Evolutionary conservation across 768 basidiomycete genomes (phyloP), one percentile per base, ranked within the genome.

Genomic region (Naganishia friedmannii): DNA sequence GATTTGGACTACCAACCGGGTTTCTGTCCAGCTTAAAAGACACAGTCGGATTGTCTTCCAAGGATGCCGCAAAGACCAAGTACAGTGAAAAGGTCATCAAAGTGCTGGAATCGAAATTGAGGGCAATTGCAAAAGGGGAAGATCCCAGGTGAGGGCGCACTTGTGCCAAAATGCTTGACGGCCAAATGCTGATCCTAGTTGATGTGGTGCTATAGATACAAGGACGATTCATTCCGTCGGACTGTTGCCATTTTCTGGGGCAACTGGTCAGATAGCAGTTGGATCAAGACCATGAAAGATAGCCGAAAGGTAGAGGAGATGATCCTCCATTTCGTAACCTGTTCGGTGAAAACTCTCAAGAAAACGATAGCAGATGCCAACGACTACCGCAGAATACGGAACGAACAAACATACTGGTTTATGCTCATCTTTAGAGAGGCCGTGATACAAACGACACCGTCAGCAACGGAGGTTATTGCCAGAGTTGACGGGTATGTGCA

Each of bases 281-380:
- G 96, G 84, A 88, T 90, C 69, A 86, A 87, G 42, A 90, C 93
- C 75, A 90, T 97, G 87, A 92, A 92, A 81, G 94, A 97, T 80
- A 94, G 92, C 79, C 86, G 96, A 55, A 96, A 95, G 83, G 91
- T 97, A 46, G 96, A 99, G 82, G 93, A 97, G 73, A 88, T 99
- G 67, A 95, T 99, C 70, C 85, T 99, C 65, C 90, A 91, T 86
- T 97, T 97, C 76, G 94, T 94, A 13, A 91, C 93, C 0, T 88
- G 92, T 65, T 91, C 95, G 3, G 92, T 91, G 2, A 85, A 87
- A 31, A 87, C 91, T 10, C 85, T 98, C 70, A 90, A 89, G 85
- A 96, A 96, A 82, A 92, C 94, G 73, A 90, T 90, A 0, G 85
- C 90, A 1, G 83, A 93, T 1, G 86, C 85, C 19, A 90, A 88